A percentile compares a stretch with the other conserved stretches of the same genome.
Conservation (phyloP, 192 early-diverging fungal species). For the Backusella westeae region DNA sequence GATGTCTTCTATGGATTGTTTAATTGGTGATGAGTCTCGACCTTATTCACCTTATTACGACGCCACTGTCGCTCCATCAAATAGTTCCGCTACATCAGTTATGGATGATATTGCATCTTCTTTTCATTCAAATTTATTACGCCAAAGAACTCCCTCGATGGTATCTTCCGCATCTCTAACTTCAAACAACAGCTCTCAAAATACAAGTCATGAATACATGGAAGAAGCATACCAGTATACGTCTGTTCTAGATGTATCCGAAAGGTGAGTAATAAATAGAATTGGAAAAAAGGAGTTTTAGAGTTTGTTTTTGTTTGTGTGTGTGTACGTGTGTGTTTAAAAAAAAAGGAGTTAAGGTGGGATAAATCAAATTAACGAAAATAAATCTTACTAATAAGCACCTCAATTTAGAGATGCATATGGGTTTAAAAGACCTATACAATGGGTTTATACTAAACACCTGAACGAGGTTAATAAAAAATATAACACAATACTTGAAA, state of each 20-base stretch:
- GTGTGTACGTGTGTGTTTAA: neutral
- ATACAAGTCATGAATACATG: neutral
- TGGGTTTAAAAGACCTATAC: slow-evolving; percentile 51
- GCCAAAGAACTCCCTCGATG: neutral
- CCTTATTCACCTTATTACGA: slow-evolving; percentile 12
- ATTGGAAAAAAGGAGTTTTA: neutral
- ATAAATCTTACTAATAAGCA: neutral
- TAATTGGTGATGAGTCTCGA: neutral
- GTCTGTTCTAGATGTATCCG: neutral
- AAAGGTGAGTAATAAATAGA: neutral
- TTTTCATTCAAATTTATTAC: neutral
- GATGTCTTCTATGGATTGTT: neutral
- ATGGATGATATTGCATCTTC: neutral
- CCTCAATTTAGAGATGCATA: slow-evolving; percentile 51
- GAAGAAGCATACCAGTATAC: neutral
- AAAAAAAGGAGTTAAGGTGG: neutral
- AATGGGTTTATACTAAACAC: slow-evolving; percentile 47
- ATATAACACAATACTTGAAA: slow-evolving; percentile 47
- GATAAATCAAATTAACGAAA: neutral
- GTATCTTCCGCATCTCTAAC: neutral
- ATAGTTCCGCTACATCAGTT: neutral
- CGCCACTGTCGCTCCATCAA: neutral
- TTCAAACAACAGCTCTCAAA: neutral
- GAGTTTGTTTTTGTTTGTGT: neutral
- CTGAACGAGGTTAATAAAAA: slow-evolving; percentile 46